Conservation (phyloP, 192 early-diverging fungal species). For the Diversispora eburnea region DNA sequence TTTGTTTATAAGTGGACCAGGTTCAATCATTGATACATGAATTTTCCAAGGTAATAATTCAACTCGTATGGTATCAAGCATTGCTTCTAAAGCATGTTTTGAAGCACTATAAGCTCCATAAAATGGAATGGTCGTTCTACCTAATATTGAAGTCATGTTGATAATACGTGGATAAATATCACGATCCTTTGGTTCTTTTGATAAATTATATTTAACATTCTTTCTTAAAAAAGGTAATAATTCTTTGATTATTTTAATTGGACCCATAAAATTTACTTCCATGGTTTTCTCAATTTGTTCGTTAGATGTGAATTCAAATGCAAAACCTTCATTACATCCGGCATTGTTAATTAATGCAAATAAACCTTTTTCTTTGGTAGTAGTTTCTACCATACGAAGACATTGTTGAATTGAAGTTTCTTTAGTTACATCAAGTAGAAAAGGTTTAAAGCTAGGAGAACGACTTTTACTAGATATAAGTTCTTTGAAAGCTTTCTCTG, state of each 20-base stretch:
- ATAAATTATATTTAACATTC: conserved; percentile 31
- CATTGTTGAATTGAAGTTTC: conserved; percentile 29
- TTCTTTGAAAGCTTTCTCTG: conserved; percentile 25
- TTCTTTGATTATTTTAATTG: conserved; percentile 41
- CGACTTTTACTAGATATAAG: neutral
- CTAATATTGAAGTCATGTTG: conserved; percentile 42
- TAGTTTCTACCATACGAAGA: conserved; percentile 6
- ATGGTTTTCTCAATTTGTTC: conserved; percentile 36
- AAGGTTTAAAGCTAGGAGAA: conserved; percentile 15
- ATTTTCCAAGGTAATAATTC: conserved; percentile 47
- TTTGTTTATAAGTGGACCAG: conserved; percentile 17
- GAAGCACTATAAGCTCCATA: conserved; percentile 44
- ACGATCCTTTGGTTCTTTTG: conserved; percentile 28
- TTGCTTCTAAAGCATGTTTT: conserved; percentile 45
- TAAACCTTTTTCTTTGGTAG: conserved; percentile 27
- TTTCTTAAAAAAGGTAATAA: conserved; percentile 40
- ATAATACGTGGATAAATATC: conserved; percentile 39
- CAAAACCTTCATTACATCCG: conserved; percentile 29
- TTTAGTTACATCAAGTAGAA: conserved; percentile 29
- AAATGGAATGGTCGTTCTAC: conserved; percentile 37
- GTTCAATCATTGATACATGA: conserved; percentile 42
- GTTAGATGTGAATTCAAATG: conserved; percentile 27
- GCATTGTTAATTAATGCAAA: conserved; percentile 29
- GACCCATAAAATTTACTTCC: conserved; percentile 46
- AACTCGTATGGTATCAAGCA: conserved; percentile 42